These are phyloP conservation scores for Gracilaria vermiculophylla DNA, from an alignment of 23 red algal species.

Conservation along the genomic window DNA sequence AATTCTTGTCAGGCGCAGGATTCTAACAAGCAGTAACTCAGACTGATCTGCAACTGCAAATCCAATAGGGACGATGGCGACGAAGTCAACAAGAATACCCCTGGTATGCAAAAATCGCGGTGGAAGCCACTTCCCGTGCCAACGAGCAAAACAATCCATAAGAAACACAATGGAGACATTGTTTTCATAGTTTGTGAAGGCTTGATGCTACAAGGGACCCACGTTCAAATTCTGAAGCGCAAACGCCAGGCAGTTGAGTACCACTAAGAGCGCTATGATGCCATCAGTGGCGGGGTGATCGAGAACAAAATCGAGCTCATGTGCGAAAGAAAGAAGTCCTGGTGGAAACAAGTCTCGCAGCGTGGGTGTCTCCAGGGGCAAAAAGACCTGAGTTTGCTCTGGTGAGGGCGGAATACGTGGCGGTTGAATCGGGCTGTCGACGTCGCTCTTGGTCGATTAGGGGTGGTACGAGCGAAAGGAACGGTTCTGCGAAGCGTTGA, in stretches of 20 bases:
- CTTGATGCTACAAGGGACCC: slow-evolving; percentile 3
- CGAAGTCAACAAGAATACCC: slow-evolving; percentile 56
- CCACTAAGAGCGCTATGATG: slow-evolving; percentile 36
- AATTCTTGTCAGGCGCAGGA: slow-evolving; percentile 56
- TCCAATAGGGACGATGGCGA: slow-evolving; percentile 47
- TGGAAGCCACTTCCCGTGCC: slow-evolving; percentile 52
- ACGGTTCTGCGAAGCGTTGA: not conserved
- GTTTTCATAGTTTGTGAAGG: slow-evolving; percentile 38
- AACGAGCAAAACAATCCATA: slow-evolving; percentile 53
- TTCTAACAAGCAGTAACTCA: slow-evolving; percentile 40
- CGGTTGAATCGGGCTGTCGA: not conserved
- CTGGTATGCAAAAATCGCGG: slow-evolving; percentile 44
- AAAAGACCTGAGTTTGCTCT: not conserved
- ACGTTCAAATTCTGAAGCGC: slow-evolving; percentile 54
- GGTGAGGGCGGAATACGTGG: not conserved
- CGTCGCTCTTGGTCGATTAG: slow-evolving; percentile 3
- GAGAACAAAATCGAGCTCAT: slow-evolving; percentile 51
- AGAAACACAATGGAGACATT: slow-evolving; percentile 49
- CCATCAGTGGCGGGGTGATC: slow-evolving; percentile 51
- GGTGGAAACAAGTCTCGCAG: not conserved
- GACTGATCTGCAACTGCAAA: slow-evolving; percentile 53
- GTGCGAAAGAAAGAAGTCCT: not conserved
- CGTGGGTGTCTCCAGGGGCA: not conserved
- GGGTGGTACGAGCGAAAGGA: not conserved
- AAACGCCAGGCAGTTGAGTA: slow-evolving; percentile 55